Percentiles rank a stretch among this genome's conserved stretches.
Conservation (phyloP, 1,139 yeast genomes). For the Pneumocystis jirovecii region DNA sequence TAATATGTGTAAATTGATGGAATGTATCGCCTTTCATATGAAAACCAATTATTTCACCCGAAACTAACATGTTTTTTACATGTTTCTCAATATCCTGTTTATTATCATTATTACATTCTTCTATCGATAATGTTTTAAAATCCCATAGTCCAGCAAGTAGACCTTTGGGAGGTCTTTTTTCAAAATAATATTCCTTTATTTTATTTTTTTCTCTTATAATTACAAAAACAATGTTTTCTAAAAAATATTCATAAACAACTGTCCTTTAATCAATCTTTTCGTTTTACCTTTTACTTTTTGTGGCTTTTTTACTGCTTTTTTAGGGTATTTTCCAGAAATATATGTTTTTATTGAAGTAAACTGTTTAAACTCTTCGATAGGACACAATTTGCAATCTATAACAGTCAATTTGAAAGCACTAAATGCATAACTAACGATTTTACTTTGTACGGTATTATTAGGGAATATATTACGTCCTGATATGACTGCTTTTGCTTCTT, state of each 20-base stretch:
- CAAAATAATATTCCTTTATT: not conserved
- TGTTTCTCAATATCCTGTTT: not conserved
- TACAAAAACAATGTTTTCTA: not conserved
- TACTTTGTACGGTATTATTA: not conserved
- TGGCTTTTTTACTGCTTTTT: slow-evolving; percentile 6
- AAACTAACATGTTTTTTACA: not conserved
- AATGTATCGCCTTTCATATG: not conserved
- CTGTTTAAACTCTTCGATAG: slow-evolving; percentile 6
- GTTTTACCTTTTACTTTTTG: slow-evolving; percentile 4
- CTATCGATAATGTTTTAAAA: slow-evolving; percentile 8
- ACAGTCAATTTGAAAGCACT: not conserved
- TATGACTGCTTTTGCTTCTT: slow-evolving; percentile 1
- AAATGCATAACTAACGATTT: too few species aligned
- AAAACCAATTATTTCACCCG: not conserved
- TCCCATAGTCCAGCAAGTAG: slow-evolving; percentile 12
- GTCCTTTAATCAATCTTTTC: not conserved
- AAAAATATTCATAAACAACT: not conserved
- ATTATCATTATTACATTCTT: not conserved
- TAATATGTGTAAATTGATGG: not conserved
- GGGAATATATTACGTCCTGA: not conserved
- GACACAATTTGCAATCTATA: not conserved
- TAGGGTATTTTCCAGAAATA: slow-evolving; percentile 8
- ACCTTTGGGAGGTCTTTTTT: slow-evolving; percentile 11
- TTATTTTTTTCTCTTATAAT: not conserved
- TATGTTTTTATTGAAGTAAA: slow-evolving; percentile 5